Conservation (phyloP, 352 stramenopile genomes). For the Blastocystis sp. region DNA sequence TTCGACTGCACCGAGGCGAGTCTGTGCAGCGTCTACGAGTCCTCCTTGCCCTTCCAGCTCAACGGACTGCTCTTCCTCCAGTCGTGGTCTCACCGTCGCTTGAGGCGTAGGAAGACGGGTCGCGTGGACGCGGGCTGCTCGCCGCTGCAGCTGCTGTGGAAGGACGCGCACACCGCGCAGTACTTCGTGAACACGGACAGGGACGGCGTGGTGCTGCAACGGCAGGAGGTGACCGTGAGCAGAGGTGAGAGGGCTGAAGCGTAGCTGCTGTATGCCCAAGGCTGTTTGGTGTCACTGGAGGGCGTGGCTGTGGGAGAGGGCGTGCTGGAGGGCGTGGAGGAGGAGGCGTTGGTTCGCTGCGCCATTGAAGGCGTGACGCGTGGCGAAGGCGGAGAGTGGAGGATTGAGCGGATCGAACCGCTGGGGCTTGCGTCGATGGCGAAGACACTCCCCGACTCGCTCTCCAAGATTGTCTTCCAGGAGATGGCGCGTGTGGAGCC, state of each 20-base stretch:
- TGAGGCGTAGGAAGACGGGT: neutral
- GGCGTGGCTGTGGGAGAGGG: constrained; percentile 23
- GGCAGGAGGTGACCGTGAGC: constrained; percentile 25
- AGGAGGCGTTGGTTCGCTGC: constrained; percentile 44
- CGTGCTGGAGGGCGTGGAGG: neutral
- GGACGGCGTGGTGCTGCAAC: neutral
- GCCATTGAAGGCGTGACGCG: neutral
- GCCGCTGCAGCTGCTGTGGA: constrained; percentile 56
- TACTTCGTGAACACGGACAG: constrained; percentile 54
- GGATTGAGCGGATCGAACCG: neutral
- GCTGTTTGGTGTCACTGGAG: constrained; percentile 18
- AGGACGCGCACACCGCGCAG: constrained; percentile 26
- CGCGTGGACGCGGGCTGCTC: constrained; percentile 20
- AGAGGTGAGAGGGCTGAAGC: too few species aligned
- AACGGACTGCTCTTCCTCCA: constrained; percentile 55
- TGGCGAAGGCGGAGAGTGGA: neutral
- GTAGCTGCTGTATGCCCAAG: constrained; percentile 46
- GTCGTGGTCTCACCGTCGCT: neutral
- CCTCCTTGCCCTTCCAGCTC: neutral
- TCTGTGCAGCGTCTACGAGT: neutral
- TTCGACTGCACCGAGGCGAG: neutral
- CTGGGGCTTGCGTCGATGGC: constrained; percentile 17
- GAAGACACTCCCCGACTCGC: constrained; percentile 51
- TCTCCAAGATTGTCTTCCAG: constrained; percentile 67
- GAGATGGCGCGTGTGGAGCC: constrained; percentile 58